Percentiles rank a stretch among this genome's conserved stretches.
These are phyloP conservation scores for Populus alba DNA, from an alignment of 345 rosid genomes.

Conservation along the genomic window DNA sequence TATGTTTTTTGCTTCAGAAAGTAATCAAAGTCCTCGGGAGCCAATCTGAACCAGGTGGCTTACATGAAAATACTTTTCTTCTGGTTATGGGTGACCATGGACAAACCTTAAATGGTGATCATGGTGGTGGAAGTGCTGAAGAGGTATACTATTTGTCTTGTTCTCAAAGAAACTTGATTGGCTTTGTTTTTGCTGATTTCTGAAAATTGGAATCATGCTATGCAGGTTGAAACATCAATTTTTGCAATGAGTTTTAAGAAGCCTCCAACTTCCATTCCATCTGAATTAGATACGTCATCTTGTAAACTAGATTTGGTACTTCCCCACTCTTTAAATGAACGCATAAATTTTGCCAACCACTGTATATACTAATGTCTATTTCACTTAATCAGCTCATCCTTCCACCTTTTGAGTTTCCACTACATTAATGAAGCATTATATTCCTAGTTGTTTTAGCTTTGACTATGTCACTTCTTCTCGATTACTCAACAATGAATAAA, in stretches of 20 bases:
- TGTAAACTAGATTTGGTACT: conserved; percentile 59
- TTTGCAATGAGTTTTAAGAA: conserved; percentile 84
- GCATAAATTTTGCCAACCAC: not conserved
- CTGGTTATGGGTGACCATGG: conserved; percentile 99
- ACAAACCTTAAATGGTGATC: conserved; percentile 95
- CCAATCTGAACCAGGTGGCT: conserved; percentile 71
- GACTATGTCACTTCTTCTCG: not conserved
- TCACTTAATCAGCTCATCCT: not conserved
- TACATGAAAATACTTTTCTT: conserved; percentile 80
- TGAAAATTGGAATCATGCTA: not conserved
- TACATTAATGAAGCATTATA: not conserved
- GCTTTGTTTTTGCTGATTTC: not conserved
- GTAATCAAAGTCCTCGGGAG: conserved; percentile 54
- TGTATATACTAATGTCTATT: not conserved
- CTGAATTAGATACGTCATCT: conserved; percentile 62
- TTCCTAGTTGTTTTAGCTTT: not conserved
- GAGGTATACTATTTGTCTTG: conserved; percentile 51
- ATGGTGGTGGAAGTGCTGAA: conserved; percentile 96
- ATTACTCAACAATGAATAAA: not conserved
- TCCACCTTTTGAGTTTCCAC: not conserved
- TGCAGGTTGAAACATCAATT: conserved; percentile 87
- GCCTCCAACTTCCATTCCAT: conserved; percentile 51
- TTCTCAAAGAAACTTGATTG: conserved; percentile 1
- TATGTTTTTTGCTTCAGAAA: conserved; percentile 40
- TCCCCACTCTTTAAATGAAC: conserved; percentile 13